phyloP scores from a whole-genome alignment of 2,329 filamentous ascomycete species.

The Shiraia sp. region DNA sequence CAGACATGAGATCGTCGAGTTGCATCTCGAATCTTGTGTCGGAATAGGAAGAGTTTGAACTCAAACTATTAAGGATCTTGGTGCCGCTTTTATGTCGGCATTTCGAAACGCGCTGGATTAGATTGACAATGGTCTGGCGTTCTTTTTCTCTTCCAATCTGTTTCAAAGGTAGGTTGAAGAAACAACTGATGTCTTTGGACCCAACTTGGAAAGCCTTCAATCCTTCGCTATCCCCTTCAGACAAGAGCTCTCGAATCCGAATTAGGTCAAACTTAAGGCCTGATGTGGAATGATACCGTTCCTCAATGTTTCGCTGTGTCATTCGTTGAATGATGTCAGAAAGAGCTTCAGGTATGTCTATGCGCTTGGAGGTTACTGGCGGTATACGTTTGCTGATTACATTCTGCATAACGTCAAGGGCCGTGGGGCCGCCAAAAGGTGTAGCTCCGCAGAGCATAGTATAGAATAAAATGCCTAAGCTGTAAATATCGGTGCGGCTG shows the following conservation, averaged over 20 bases:
- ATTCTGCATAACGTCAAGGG: constrained; percentile 88
- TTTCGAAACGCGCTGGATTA: constrained; percentile 76
- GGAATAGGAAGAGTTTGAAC: constrained; percentile 58
- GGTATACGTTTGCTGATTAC: constrained; percentile 80
- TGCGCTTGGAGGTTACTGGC: constrained; percentile 73
- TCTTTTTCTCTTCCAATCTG: constrained; percentile 82
- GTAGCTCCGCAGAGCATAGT: constrained; percentile 70
- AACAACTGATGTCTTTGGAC: constrained; percentile 86
- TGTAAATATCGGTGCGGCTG: constrained; percentile 86
- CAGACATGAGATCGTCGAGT: constrained; percentile 54
- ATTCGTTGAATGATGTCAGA: constrained; percentile 87
- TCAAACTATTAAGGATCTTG: constrained; percentile 54
- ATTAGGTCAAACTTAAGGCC: constrained; percentile 82
- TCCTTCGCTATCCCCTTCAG: constrained; percentile 71
- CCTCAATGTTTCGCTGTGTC: constrained; percentile 83
- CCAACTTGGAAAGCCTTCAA: constrained; percentile 76
- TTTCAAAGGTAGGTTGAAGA: constrained; percentile 80
- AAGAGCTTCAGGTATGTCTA: constrained; percentile 83
- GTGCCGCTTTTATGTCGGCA: constrained; percentile 55
- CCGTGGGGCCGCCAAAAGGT: constrained; percentile 77
- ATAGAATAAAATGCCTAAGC: constrained; percentile 87
- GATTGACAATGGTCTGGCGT: constrained; percentile 64
- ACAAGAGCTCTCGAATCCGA: constrained; percentile 73
- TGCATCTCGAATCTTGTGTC: constrained; percentile 56
- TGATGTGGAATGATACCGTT: constrained; percentile 87